These are phyloP conservation scores for Mortierella sp. DNA, from an alignment of 371 early-diverging fungal species.

Conservation along the genomic window DNA sequence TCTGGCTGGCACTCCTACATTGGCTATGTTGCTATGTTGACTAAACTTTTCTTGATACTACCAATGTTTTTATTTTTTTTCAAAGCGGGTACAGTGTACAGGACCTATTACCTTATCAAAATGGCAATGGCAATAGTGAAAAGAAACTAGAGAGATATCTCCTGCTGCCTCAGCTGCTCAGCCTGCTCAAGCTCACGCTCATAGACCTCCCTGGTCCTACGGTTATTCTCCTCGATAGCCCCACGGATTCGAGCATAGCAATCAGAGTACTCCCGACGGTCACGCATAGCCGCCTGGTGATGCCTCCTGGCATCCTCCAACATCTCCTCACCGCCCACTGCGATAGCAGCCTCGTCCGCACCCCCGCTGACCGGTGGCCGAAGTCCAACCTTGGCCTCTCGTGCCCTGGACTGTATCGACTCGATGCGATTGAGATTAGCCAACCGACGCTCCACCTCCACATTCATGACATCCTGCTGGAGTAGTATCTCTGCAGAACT, in stretches of 20 bases:
- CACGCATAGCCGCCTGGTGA: slow-evolving; percentile 16
- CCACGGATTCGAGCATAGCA: slow-evolving; percentile 23
- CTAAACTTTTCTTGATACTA: no score
- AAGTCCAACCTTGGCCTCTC: slow-evolving; percentile 32
- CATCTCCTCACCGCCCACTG: slow-evolving; percentile 11
- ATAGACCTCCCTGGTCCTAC: slow-evolving; percentile 25
- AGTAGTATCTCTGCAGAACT: slow-evolving; percentile 28
- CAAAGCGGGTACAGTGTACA: no score
- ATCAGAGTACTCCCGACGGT: slow-evolving; percentile 27
- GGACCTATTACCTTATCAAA: no score
- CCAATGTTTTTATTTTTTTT: no score
- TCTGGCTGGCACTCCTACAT: no score
- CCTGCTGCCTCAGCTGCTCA: slow-evolving; percentile 7
- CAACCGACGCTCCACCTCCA: slow-evolving; percentile 37
- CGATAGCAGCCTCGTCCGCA: background rate
- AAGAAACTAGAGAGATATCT: background rate
- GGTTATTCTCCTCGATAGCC: slow-evolving; percentile 36
- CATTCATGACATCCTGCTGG: slow-evolving; percentile 32
- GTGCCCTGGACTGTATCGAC: slow-evolving; percentile 8
- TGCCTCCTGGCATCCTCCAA: slow-evolving; percentile 20
- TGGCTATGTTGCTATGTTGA: no score
- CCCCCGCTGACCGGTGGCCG: background rate
- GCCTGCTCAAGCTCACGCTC: slow-evolving; percentile 16
- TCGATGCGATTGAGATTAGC: slow-evolving; percentile 23
- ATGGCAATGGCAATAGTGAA: background rate